phyloP scores from a whole-genome alignment of 2,329 filamentous ascomycete species.

The Fusarium dlaminii region DNA sequence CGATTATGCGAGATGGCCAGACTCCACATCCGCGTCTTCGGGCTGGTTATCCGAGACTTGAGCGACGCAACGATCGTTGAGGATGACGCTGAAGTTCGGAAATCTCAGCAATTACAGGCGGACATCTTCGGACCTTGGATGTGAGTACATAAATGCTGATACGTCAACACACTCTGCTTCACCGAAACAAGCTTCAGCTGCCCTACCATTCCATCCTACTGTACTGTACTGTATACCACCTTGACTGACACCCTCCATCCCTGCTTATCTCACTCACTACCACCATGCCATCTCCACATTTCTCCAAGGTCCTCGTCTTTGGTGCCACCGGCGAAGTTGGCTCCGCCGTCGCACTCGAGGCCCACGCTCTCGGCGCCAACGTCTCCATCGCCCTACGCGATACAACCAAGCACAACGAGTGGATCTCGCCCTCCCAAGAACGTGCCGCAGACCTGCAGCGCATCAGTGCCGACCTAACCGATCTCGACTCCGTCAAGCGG shows the following conservation, averaged over 20 bases:
- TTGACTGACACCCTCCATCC: neutral
- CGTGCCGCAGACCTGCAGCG: neutral
- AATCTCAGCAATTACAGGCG: neutral
- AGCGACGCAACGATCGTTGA: neutral
- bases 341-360: neutral
- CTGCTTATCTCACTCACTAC: neutral
- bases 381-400: neutral
- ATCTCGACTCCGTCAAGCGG: neutral
- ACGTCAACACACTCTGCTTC: neutral
- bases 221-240: neutral
- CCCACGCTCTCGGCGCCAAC: neutral
- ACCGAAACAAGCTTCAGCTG: neutral
- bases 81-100: neutral
- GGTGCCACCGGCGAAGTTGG: constrained; percentile 3
- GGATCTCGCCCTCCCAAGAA: neutral
- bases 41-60: neutral
- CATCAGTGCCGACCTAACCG: neutral
- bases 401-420: neutral
- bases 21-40: neutral
- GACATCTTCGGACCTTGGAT: neutral
- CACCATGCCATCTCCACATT: neutral
- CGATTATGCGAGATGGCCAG: neutral
- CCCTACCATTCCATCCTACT: neutral
- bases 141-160: neutral
- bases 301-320: constrained; percentile 5